Evolutionary conservation across 2,329 filamentous ascomycete species (phyloP).

Genomic region (Botrytis paeoniae): DNA sequence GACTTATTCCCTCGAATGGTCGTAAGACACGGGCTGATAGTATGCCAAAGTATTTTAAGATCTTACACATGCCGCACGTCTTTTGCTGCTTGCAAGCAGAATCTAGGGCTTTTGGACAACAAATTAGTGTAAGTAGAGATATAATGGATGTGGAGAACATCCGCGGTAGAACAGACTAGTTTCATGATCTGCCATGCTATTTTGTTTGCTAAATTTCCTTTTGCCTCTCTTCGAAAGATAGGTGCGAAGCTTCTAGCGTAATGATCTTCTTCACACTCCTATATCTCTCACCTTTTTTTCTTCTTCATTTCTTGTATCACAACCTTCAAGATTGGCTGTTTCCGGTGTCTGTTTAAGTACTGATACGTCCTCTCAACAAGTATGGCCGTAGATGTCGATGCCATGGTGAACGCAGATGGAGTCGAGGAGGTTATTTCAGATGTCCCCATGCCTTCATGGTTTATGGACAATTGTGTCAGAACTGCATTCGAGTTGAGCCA

Average conservation of each 20-base stretch:
- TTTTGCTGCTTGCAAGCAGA: not conserved
- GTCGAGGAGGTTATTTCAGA: not conserved
- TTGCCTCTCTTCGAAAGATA: not conserved
- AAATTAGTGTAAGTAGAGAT: not conserved
- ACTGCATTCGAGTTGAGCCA: not conserved
- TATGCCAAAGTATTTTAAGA: not conserved
- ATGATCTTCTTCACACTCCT: not conserved
- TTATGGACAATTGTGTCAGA: not conserved
- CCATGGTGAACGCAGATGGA: not conserved
- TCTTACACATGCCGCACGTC: not conserved
- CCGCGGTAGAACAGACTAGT: not conserved
- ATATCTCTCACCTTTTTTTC: not conserved
- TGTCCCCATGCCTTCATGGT: not conserved
- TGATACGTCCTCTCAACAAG: not conserved
- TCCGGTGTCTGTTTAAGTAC: not conserved
- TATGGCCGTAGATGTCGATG: not conserved
- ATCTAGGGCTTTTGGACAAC: not conserved
- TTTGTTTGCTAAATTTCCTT: not conserved
- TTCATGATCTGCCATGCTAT: not conserved
- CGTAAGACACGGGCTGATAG: not conserved
- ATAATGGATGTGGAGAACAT: not conserved
- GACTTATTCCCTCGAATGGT: not conserved
- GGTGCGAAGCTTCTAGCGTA: not conserved
- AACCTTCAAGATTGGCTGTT: not conserved
- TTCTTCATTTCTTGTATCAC: not conserved